Evolutionary conservation across 108 stramenopile species (phyloP), one percentile per base, ranked within the genome.

Genomic region (Skeletonema costatum): DNA sequence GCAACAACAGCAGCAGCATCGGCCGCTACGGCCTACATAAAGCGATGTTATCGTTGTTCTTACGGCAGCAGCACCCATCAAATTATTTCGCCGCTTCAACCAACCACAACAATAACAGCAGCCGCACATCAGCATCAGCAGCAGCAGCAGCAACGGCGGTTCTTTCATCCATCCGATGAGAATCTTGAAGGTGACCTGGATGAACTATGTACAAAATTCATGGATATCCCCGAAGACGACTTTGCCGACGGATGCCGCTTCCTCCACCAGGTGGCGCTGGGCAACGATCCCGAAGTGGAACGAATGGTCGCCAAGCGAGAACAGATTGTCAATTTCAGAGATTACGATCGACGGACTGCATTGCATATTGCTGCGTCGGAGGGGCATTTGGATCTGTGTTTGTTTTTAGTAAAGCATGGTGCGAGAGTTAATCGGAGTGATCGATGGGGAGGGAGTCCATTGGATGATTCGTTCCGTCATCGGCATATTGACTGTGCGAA

Each of bases 241-340:
- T 90, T 90, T 64, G 87, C 86, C 9, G 66, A 71, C 11, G 89
- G 89, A 29, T 90, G 89, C 32, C 70, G 73, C 53, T 88, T 90
- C 59, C 71, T 90, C 6, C 87, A 90, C 31, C 87, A 88, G 67
- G 66, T 88, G 19, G 89, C 87, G 2, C 46, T 90, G 39, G 89
- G 89, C 7, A 87, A 87, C 56, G 1, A 63, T 7, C 17, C 31
- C 1, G 70, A 81, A 59, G 75, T 84, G 5, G 25, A 61, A 21
- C 53, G 38, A 19, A 53, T 44, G 5, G 69, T 70, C 0, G 14
- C 74, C 16, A 13, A 29, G 4, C 51, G 64, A 72, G 17, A 12
- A n/a, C 25, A 66, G 31, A 32, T 85, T 6, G 84, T 85, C 5
- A 86, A 86, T 64, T 86, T 83, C 48, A 46, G 78, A 32, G 90